phyloP scores from a whole-genome alignment of 2,329 filamentous ascomycete species.

The Claviceps capensis region DNA sequence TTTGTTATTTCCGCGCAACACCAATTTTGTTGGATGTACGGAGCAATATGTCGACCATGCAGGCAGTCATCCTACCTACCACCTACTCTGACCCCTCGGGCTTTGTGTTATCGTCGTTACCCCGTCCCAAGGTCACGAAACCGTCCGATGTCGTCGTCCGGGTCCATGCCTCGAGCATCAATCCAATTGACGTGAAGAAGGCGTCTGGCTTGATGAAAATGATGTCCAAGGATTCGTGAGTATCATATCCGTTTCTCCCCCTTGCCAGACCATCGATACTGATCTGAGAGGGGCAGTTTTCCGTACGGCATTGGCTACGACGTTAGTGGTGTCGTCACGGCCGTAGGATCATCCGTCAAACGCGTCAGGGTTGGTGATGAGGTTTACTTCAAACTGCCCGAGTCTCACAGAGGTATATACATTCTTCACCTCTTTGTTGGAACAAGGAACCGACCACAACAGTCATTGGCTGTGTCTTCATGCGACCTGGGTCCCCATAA shows the following conservation, averaged over 20 bases:
- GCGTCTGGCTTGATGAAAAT: slow-evolving; percentile 22
- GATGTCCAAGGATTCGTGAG: slow-evolving; percentile 18
- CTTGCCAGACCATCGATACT: background rate
- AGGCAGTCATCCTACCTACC: slow-evolving; percentile 7
- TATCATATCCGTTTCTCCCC: background rate
- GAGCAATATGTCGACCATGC: slow-evolving; percentile 7
- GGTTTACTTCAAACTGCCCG: slow-evolving; percentile 12
- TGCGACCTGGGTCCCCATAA: background rate
- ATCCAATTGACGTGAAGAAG: slow-evolving; percentile 30
- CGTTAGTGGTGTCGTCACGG: slow-evolving; percentile 23
- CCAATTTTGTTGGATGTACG: too few species aligned
- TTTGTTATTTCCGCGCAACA: too few species aligned
- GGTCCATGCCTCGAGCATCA: slow-evolving; percentile 29
- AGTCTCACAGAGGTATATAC: slow-evolving; percentile 9
- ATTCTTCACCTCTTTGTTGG: background rate
- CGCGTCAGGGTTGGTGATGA: slow-evolving; percentile 18
- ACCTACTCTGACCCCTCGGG: slow-evolving; percentile 11
- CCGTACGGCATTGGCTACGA: slow-evolving; percentile 31
- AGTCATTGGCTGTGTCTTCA: background rate
- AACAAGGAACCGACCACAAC: background rate
- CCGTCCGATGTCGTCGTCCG: slow-evolving; percentile 19
- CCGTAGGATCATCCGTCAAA: slow-evolving; percentile 19
- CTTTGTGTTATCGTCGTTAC: slow-evolving; percentile 9
- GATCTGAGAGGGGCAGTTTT: slow-evolving; percentile 14
- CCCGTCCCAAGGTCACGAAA: slow-evolving; percentile 11